These are phyloP conservation scores for Populus hybrid DNA, from an alignment of 441 rosid species.

Conservation along the genomic window DNA sequence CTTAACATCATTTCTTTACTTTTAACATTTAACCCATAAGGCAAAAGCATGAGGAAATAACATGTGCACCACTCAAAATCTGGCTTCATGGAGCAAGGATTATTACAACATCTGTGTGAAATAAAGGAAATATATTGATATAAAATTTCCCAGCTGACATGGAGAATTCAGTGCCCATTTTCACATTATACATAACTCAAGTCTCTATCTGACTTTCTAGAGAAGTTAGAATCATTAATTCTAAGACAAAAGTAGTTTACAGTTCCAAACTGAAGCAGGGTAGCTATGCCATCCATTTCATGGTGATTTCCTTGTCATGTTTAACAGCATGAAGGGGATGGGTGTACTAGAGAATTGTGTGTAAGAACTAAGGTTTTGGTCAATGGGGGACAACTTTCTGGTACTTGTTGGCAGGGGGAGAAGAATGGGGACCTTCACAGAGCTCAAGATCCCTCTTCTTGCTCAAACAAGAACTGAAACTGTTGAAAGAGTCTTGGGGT, in stretches of 20 bases:
- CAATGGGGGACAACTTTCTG: conserved; percentile 30
- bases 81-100: background rate
- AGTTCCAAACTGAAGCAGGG: conserved; percentile 17
- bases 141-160: conserved; percentile 1
- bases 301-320: conserved; percentile 15
- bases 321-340: conserved; percentile 24
- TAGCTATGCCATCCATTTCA: conserved; percentile 23
- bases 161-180: conserved; percentile 21
- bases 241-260: conserved; percentile 21
- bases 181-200: conserved; percentile 21
- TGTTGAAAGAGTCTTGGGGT: conserved; percentile 47
- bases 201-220: conserved; percentile 8
- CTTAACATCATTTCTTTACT: conserved; percentile 30
- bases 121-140: background rate
- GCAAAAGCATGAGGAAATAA: conserved; percentile 19
- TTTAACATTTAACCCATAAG: conserved; percentile 11
- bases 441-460: conserved; percentile 39
- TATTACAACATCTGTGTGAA: background rate
- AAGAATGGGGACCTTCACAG: conserved; percentile 32
- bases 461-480: conserved; percentile 19
- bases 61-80: background rate
- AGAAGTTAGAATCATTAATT: conserved; percentile 24
- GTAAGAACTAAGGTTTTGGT: conserved; percentile 6
- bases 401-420: conserved; percentile 34
- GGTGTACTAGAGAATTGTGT: conserved; percentile 4